phyloP scores from a whole-genome alignment of 257 asterid genomes.

The Solanum chilense region DNA sequence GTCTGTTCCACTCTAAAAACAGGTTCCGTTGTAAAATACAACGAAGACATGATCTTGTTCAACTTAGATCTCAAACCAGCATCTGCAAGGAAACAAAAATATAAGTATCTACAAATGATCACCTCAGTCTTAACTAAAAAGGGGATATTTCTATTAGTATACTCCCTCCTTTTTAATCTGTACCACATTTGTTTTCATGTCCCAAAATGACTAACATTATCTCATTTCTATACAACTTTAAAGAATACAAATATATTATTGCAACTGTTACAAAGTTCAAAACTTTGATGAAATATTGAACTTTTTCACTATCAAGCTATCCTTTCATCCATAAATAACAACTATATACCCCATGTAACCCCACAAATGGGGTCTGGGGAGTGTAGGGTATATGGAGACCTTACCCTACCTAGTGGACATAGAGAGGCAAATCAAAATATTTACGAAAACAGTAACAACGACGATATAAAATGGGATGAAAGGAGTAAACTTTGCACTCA shows the following conservation, averaged over 20 bases:
- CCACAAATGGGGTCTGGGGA: not conserved
- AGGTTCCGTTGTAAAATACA: conserved; percentile 43
- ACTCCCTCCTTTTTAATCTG: not conserved
- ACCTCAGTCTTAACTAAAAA: not conserved
- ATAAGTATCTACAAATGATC: not conserved
- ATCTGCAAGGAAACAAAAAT: conserved; percentile 17
- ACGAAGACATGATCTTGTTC: conserved; percentile 60
- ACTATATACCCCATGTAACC: not conserved
- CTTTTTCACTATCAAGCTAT: not conserved
- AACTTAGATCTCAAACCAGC: conserved; percentile 48
- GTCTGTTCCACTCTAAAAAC: conserved; percentile 33
- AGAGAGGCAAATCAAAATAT: not conserved
- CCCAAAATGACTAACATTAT: not conserved
- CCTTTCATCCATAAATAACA: not conserved
- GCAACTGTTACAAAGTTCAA: not conserved
- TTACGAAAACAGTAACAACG: not conserved
- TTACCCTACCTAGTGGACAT: not conserved
- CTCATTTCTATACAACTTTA: not conserved
- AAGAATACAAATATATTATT: not conserved
- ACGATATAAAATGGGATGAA: not conserved
- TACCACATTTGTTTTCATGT: not conserved
- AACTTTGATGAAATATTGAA: not conserved
- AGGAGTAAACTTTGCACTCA: conserved; percentile 12
- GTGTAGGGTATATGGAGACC: not conserved
- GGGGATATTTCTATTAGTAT: not conserved